Evolutionary conservation across 805 yeast genomes (phyloP).

Genomic region (Teunomyces gatunensis): DNA sequence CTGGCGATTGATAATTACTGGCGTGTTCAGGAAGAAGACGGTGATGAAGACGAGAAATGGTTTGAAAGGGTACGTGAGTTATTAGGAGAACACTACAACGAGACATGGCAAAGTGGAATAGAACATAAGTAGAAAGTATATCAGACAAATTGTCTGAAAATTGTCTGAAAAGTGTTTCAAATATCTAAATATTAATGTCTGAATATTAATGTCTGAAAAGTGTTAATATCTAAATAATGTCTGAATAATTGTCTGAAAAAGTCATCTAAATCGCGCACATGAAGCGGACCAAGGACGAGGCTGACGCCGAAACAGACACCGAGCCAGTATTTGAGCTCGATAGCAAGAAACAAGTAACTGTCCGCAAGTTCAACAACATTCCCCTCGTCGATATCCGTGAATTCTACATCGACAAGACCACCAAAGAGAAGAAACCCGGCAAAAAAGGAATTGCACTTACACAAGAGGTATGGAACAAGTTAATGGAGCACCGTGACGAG

Average conservation of each 20-base stretch:
- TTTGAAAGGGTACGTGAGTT: conserved; percentile 41
- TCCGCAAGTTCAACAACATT: conserved; percentile 65
- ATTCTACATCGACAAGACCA: conserved; percentile 54
- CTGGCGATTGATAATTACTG: conserved; percentile 60
- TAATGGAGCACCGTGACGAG: conserved; percentile 45
- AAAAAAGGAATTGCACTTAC: conserved; percentile 70
- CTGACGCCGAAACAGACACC: not conserved
- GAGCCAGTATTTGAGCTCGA: conserved; percentile 30
- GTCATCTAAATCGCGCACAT: not conserved
- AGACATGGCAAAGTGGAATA: conserved; percentile 57
- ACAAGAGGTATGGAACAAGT: conserved; percentile 50
- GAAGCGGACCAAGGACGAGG: not conserved
- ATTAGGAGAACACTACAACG: conserved; percentile 57
- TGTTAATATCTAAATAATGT: too few relatives aligned
- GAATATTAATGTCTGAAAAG: too few relatives aligned
- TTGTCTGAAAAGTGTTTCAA: too few relatives aligned
- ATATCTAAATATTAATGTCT: too few relatives aligned
- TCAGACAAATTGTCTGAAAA: not conserved
- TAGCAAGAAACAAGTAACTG: conserved; percentile 61
- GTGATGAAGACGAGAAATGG: conserved; percentile 41
- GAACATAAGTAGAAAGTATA: conserved; percentile 2
- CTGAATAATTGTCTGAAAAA: too few relatives aligned
- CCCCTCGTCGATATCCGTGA: conserved; percentile 82
- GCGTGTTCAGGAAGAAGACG: conserved; percentile 37
- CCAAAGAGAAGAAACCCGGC: conserved; percentile 74